Evolutionary conservation across 768 basidiomycete genomes (phyloP), one percentile per base, ranked within the genome.

Genomic region (Polyporus arcularius): DNA sequence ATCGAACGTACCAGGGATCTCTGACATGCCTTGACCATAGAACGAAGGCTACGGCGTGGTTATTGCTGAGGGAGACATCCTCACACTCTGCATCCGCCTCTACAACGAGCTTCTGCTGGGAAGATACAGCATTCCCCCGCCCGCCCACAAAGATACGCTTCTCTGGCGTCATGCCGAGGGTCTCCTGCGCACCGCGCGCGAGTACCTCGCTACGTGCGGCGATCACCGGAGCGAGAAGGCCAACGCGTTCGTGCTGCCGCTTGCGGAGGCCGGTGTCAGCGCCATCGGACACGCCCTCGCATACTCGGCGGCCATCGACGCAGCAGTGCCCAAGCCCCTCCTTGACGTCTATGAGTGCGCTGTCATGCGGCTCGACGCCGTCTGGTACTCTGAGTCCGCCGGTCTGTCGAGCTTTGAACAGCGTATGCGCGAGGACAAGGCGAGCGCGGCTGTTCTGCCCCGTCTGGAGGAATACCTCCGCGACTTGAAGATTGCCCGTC

Each of bases 51-150:
- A 56, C n/a, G 60, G 64, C 1, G 38, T 57, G 39, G 50, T 65
- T n/a, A 70, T 72, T 21, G 57, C 60, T 2, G 67, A 71, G 41
- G 68, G 68, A 41, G 69, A 71, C 51, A 55, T 66, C 18, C 66
- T 72, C 11, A 64, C 53, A 1, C 47, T 70, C 26, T 62, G 60
- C 55, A 68, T 71, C 52, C 64, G 65, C 12, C 65, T 70, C 16
- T 35, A 35, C 35, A 35, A 35, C 35, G 35, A 35, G 35, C 35
- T 35, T 35, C 35, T 35, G 11, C 35, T 35, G 7, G 35, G 35
- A 11, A 35, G 35, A 35, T 35, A 35, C 35, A 35, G 35, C 35
- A 35, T 35, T 35, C 35, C 35, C 35, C 7, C 11, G 7, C 35
- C 35, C 6, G 35, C 35, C 35, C 35, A 35, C 35, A 35, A 35